Conservation (phyloP, 148 eudicot genomes). For the Rheum nobile region DNA sequence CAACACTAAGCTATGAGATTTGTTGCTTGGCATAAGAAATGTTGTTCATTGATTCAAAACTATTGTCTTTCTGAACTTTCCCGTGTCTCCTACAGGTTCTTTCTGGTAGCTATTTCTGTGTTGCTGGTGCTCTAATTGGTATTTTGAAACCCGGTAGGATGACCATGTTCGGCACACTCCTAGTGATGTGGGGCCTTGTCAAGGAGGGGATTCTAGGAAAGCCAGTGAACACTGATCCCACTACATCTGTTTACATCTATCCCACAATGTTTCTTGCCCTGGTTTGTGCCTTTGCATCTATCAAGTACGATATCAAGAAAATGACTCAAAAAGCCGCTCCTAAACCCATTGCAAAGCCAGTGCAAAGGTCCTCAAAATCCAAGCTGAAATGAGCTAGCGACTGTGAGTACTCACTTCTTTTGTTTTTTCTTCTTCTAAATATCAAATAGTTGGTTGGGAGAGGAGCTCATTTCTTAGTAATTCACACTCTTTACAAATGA, state of each 20-base stretch:
- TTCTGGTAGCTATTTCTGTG: constrained; percentile 91
- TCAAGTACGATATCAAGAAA: constrained; percentile 76
- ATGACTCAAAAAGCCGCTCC: constrained; percentile 33
- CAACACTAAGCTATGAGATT: background rate
- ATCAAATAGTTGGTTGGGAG: background rate
- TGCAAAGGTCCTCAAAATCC: constrained; percentile 76
- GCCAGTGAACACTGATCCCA: constrained; percentile 46
- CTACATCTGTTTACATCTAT: constrained; percentile 60
- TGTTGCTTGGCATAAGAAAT: background rate
- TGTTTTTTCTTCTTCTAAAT: background rate
- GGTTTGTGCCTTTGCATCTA: constrained; percentile 71
- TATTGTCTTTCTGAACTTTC: background rate
- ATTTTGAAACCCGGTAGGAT: constrained; percentile 78
- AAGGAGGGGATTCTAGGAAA: constrained; percentile 84
- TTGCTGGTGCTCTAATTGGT: constrained; percentile 75
- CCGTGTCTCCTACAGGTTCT: constrained; percentile 48
- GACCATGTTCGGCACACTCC: constrained; percentile 97
- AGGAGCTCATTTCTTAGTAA: too few species aligned
- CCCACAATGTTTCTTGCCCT: constrained; percentile 82
- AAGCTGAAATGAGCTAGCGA: constrained; percentile 57
- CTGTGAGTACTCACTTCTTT: background rate
- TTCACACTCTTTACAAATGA: background rate
- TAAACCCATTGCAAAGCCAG: constrained; percentile 61
- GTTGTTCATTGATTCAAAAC: background rate
- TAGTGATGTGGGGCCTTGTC: constrained; percentile 85